A percentile compares a stretch with the other conserved stretches of the same genome.
Conservation (phyloP, 1,284 basidiomycete species). For the Pseudozyma pruni region DNA sequence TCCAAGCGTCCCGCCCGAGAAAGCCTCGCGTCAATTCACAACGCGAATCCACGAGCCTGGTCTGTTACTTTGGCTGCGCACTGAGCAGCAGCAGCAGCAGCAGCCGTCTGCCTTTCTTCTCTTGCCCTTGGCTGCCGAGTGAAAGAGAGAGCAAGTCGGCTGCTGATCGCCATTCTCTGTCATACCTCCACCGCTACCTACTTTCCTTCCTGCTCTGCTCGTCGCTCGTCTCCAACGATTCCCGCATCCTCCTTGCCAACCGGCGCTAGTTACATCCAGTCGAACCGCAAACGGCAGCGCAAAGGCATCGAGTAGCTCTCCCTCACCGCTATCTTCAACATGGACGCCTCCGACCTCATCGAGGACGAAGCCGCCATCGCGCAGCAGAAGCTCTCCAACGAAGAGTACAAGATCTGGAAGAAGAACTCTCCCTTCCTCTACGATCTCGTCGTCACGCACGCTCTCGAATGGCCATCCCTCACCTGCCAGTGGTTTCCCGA, state of each 20-base stretch:
- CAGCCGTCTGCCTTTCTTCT: no score
- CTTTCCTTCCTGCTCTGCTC: background rate
- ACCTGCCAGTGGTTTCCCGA: conserved; percentile 99
- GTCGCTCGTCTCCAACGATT: no score
- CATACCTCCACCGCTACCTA: conserved; percentile 7
- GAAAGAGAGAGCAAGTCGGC: no score
- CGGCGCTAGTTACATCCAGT: no score
- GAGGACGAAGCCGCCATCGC: conserved; percentile 61
- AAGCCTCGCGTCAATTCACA: conserved; percentile 1
- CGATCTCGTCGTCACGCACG: conserved; percentile 96
- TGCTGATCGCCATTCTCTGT: no score
- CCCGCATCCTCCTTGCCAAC: no score
- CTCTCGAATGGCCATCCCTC: conserved; percentile 95
- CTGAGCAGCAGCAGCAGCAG: no score
- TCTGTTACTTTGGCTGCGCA: conserved; percentile 15
- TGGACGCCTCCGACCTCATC: conserved; percentile 54
- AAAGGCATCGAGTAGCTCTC: no score
- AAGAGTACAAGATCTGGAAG: conserved; percentile 68
- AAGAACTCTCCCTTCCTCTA: conserved; percentile 79
- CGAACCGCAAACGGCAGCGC: no score
- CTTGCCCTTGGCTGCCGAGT: no score
- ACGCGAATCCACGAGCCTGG: background rate
- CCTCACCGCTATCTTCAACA: conserved; percentile 5
- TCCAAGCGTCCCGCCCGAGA: conserved; percentile 14
- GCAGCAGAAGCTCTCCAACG: conserved; percentile 62